phyloP scores from a whole-genome alignment of 2,329 filamentous ascomycete species.

The Alternaria sp. region DNA sequence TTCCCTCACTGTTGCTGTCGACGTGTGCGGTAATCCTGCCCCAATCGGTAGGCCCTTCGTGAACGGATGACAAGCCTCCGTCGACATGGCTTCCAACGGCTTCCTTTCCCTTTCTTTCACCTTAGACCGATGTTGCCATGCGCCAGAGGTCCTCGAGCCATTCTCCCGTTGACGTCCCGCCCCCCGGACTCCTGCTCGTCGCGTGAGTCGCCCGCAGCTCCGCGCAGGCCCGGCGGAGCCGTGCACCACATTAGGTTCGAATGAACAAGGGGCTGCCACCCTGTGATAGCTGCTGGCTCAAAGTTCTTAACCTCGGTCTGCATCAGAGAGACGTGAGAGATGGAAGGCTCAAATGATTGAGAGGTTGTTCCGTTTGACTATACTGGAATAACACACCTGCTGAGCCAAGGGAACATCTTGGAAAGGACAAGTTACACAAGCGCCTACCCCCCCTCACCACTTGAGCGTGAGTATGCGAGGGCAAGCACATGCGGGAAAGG shows the following conservation, averaged over 20 bases:
- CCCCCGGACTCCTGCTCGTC: neutral
- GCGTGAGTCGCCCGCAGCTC: neutral
- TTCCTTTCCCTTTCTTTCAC: neutral
- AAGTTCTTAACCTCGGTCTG: neutral
- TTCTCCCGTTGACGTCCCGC: neutral
- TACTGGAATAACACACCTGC: neutral
- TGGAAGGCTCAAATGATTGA: neutral
- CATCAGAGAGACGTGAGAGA: neutral
- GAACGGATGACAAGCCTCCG: neutral
- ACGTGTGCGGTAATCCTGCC: neutral
- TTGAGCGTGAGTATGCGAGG: neutral
- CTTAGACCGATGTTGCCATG: neutral
- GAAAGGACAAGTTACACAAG: neutral
- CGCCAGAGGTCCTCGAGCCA: neutral
- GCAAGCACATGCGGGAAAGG: slow-evolving; percentile 11
- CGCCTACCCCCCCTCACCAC: slow-evolving; percentile 2
- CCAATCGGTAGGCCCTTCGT: neutral
- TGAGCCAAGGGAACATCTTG: neutral
- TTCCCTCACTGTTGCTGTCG: neutral
- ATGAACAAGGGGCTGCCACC: neutral
- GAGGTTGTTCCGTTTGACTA: neutral
- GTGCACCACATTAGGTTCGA: neutral
- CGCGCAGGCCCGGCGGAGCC: neutral
- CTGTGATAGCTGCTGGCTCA: neutral
- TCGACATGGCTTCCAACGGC: neutral